Evolutionary conservation across 352 stramenopile species (phyloP).

Genomic region (Elongisporangium anandrum): DNA sequence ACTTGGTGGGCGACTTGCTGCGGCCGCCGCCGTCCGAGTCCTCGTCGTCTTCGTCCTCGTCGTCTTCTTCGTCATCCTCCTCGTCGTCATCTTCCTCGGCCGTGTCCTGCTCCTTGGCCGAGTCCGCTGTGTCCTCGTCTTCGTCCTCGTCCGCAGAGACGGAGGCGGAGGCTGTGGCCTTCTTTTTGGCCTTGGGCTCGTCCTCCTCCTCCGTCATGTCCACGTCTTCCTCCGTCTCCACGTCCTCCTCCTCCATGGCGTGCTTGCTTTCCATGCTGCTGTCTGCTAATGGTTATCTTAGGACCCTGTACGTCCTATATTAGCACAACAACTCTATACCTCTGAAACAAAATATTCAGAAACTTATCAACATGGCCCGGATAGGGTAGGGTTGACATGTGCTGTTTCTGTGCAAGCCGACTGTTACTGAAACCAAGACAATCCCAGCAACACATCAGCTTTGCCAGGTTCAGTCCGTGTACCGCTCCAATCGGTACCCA

Average conservation of each 20-base stretch:
- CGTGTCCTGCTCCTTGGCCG: conserved; percentile 24
- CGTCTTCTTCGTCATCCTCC: conserved; percentile 24
- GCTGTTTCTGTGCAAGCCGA: not conserved
- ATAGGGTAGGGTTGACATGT: not conserved
- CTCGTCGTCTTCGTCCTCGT: conserved; percentile 20
- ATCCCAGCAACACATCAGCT: not conserved
- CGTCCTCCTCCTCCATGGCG: conserved; percentile 28
- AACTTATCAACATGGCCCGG: not conserved
- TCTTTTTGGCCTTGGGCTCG: conserved; percentile 17
- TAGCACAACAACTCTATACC: not conserved
- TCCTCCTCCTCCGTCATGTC: conserved; percentile 60
- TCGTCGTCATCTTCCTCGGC: conserved; percentile 49
- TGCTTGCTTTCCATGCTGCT: conserved; percentile 25
- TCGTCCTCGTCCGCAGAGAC: conserved; percentile 37
- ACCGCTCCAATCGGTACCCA: not conserved
- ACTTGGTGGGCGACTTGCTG: not conserved
- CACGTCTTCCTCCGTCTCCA: conserved; percentile 24
- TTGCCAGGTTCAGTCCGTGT: not conserved
- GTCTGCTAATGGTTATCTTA: conserved; percentile 4
- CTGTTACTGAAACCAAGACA: not conserved
- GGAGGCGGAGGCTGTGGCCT: not conserved
- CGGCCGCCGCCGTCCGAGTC: conserved; percentile 3
- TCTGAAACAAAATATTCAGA: not conserved
- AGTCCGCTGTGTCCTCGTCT: conserved; percentile 30
- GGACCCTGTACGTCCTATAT: too few relatives aligned